These are phyloP conservation scores for Jacaranda copaia DNA, from an alignment of 257 asterid species.

Conservation along the genomic window DNA sequence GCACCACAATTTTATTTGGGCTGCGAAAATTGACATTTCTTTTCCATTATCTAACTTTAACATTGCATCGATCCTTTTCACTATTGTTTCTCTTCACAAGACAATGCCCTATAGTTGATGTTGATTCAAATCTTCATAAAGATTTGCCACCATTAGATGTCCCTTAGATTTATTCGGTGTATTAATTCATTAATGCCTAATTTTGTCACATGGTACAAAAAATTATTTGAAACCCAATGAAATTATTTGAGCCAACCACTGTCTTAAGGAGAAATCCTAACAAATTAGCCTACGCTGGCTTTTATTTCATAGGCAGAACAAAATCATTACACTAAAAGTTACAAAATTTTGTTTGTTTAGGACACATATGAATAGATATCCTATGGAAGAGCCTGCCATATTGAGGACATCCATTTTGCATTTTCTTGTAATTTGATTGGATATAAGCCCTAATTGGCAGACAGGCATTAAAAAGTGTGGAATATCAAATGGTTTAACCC, in stretches of 20 bases:
- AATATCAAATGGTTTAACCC: constrained; percentile 5
- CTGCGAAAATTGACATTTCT: neutral
- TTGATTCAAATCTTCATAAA: neutral
- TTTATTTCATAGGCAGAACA: neutral
- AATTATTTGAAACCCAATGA: neutral
- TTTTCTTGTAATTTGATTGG: constrained; percentile 38
- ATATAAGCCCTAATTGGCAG: constrained; percentile 39
- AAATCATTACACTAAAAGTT: neutral
- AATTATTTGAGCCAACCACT: neutral
- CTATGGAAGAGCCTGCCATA: neutral
- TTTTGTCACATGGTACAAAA: constrained; percentile 11
- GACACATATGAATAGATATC: neutral
- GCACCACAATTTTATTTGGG: neutral
- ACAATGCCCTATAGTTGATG: neutral
- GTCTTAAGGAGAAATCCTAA: neutral
- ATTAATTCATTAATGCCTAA: neutral
- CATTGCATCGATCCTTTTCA: neutral
- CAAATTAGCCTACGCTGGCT: neutral
- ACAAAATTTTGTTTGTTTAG: neutral
- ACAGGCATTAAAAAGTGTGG: constrained; percentile 25
- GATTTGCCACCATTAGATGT: constrained; percentile 11
- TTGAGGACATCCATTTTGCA: constrained; percentile 6
- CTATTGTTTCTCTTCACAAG: neutral
- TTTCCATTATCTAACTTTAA: neutral
- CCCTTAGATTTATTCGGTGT: neutral